Percentiles rank a stretch among this genome's conserved stretches.
Evolutionary conservation across 371 early-diverging fungal species (phyloP).

Genomic region (Phascolomyces articulosus): DNA sequence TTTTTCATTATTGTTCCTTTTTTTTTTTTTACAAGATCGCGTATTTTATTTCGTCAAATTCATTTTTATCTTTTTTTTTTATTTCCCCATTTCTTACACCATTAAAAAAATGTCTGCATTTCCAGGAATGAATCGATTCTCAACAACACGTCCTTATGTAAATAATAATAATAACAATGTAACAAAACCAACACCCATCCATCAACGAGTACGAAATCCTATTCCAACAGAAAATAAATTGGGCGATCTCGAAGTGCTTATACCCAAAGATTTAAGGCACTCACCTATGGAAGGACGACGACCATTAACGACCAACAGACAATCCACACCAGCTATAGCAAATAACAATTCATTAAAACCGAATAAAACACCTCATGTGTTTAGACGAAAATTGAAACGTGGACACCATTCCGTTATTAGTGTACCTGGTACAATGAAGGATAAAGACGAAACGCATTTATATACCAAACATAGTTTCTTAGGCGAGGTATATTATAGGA

Average conservation of each 20-base stretch:
- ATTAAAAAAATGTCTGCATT: too few species aligned
- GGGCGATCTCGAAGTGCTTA: slow-evolving; percentile 13
- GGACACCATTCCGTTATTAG: slow-evolving; percentile 10
- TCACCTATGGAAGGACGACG: background rate
- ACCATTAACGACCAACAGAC: background rate
- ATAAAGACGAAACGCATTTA: slow-evolving; percentile 12
- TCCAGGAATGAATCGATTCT: too few species aligned
- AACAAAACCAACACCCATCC: too few species aligned
- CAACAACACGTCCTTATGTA: too few species aligned
- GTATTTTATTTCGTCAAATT: too few species aligned
- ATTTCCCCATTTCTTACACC: too few species aligned
- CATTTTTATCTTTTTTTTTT: too few species aligned
- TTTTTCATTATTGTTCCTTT: too few species aligned
- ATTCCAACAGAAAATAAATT: background rate
- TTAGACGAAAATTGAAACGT: background rate
- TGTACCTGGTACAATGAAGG: slow-evolving; percentile 18
- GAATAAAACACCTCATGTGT: background rate
- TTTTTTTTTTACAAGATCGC: too few species aligned
- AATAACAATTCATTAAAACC: background rate
- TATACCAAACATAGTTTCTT: slow-evolving; percentile 22
- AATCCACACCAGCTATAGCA: slow-evolving; percentile 3
- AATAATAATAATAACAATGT: too few species aligned
- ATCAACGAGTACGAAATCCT: slow-evolving; percentile 3
- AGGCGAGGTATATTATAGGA: slow-evolving; percentile 21
- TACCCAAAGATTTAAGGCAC: slow-evolving; percentile 9